phyloP scores from a whole-genome alignment of 352 stramenopile species.

The Stephanocyclus meneghinianus region DNA sequence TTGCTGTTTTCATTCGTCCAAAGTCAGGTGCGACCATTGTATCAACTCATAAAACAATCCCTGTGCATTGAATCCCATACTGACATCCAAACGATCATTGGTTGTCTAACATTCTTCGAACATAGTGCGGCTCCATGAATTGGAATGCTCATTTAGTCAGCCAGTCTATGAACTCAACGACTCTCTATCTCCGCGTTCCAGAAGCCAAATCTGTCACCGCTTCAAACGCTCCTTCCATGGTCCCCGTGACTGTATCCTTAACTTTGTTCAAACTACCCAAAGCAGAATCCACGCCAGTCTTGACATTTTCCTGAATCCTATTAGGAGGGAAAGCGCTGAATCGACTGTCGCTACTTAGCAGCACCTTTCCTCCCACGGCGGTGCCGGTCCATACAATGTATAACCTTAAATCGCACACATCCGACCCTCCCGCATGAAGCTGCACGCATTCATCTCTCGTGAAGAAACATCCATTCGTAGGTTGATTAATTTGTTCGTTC shows the following conservation, averaged over 20 bases:
- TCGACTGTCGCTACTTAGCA: slow-evolving; percentile 73
- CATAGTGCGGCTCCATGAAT: too few species aligned
- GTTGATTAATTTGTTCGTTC: slow-evolving; percentile 38
- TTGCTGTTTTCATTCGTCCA: too few species aligned
- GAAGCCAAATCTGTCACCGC: background rate
- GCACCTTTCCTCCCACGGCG: slow-evolving; percentile 70
- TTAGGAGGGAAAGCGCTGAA: slow-evolving; percentile 75
- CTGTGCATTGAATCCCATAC: too few species aligned
- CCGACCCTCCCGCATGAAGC: slow-evolving; percentile 20
- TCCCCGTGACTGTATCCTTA: slow-evolving; percentile 9
- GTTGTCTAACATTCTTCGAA: too few species aligned
- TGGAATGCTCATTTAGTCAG: too few species aligned
- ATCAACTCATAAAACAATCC: too few species aligned
- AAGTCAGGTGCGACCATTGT: too few species aligned
- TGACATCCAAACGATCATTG: too few species aligned
- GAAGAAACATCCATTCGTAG: slow-evolving; percentile 70
- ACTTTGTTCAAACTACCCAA: slow-evolving; percentile 25
- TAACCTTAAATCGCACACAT: slow-evolving; percentile 77
- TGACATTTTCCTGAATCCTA: slow-evolving; percentile 56
- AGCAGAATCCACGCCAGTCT: slow-evolving; percentile 21
- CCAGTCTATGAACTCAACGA: too few species aligned
- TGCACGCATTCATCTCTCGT: slow-evolving; percentile 45
- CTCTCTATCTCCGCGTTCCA: background rate
- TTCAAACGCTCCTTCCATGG: background rate
- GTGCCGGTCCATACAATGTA: slow-evolving; percentile 86